A percentile compares a stretch with the other conserved stretches of the same genome.
Evolutionary conservation across 106 monocot species (phyloP).

Genomic region (Agapanthus africanus): DNA sequence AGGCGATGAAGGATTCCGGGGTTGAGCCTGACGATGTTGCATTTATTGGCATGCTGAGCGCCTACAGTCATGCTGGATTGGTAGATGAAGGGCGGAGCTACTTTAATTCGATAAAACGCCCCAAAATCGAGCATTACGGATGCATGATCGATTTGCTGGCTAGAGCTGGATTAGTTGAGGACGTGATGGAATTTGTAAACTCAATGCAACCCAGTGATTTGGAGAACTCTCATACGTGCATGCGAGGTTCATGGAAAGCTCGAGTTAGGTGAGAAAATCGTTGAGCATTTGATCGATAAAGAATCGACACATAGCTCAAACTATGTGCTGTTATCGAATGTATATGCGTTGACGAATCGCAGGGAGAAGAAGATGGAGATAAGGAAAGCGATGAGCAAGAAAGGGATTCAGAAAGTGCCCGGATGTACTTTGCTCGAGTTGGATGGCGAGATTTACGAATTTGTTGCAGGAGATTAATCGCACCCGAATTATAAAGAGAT

Average conservation of each 20-base stretch:
- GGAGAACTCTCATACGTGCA: conserved; percentile 49
- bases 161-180: conserved; percentile 46
- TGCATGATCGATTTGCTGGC: conserved; percentile 71
- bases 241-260: conserved; percentile 51
- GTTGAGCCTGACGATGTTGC: conserved; percentile 45
- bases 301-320: conserved; percentile 47
- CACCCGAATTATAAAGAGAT: conserved; percentile 26
- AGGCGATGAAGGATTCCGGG: conserved; percentile 35
- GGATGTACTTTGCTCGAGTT: conserved; percentile 55
- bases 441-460: conserved; percentile 54
- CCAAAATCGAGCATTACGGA: conserved; percentile 78
- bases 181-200: conserved; percentile 35
- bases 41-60: conserved; percentile 61
- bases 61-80: conserved; percentile 58
- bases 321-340: conserved; percentile 58
- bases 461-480: conserved; percentile 47
- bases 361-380: conserved; percentile 62
- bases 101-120: conserved; percentile 43
- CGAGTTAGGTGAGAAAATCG: conserved; percentile 38
- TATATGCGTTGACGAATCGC: conserved; percentile 33
- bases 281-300: conserved; percentile 21
- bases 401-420: conserved; percentile 52
- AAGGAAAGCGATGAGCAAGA: conserved; percentile 42
- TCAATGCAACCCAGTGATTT: conserved; percentile 59
- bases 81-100: conserved; percentile 43